Evolutionary conservation across 768 basidiomycete genomes (phyloP), one percentile per base, ranked within the genome.

Genomic region (Boletellus ananiceps): DNA sequence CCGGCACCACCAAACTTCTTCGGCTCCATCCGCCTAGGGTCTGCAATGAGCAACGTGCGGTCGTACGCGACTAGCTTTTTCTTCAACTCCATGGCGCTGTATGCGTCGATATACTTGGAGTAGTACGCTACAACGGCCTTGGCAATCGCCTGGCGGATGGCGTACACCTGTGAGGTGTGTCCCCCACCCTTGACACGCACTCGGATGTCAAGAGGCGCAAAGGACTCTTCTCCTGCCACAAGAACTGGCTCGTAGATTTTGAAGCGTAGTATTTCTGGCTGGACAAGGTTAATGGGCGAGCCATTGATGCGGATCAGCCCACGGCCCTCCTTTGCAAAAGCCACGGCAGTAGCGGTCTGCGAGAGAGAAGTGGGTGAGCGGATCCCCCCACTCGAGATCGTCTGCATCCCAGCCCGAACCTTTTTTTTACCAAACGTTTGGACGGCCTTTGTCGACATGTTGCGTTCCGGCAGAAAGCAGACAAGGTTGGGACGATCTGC

Each of bases 351-450:
- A 55, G 95, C 94, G 66, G 95, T 97, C 95, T 94, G 47, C 59
- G 51, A 54, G 18, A 44, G 18, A 44, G 12, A 39, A 14, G 27
- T 27, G 37, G 40, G 40, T 54, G 34, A 55, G 45, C 38, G 35
- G 38, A 35, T 29, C 39, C 48, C n/a, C 9, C 25, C 37, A 18
- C 18, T 29, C 29, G 13, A 18, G 15, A 38, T 21, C 19, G 36
- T n/a, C 7, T 39, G 29, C 32, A 39, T 37, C 44, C 15, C 2
- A 18, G 11, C 27, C 57, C 82, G 56, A 69, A 81, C 92, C 88
- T 97, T 97, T 86, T 98, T 98, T 91, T 98, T 98, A 74, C 95
- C 95, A 76, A 98, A 98, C 56, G 92, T 95, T 71, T 97, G 95
- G 61, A 98, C 95, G 77, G 94, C 92, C 77, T 91, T 90, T 58